Base-by-base conservation (phyloP, 2,329 filamentous ascomycete species). In the Penicillium sp. region DNA sequence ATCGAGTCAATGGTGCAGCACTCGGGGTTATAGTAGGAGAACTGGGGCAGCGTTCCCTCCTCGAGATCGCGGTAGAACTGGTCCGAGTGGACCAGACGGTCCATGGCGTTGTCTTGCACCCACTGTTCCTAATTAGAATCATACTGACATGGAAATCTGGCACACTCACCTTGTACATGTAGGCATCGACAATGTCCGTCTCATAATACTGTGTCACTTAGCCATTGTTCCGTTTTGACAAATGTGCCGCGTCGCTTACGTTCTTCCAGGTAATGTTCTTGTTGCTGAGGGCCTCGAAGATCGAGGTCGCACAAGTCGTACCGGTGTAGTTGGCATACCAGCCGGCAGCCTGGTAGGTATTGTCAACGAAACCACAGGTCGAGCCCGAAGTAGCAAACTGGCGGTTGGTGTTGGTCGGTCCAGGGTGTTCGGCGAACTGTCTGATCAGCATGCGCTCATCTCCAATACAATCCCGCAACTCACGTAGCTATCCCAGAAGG, bases 51-150 rank as follows among this genome's bases (percentile, higher is more conserved):
- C 19, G 71, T 77, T 57, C 82, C 71, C 51, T 69, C 70, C 49
- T 77, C 71, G 7, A 89, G 74, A 61, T 91, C 87, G 45, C 75
- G 70, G 59, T 83, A 76, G 72, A 91, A 89, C 17, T 65, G 46
- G 35, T 56, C 53, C 8, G 62, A 60, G 42, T 64, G 56, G 9
- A 61, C 63, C 3, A 71, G 58, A 10, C 56, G 56, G 46, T 65
- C 59, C 56, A 67, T 64, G 42, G 61, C 63, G 40, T 68, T 65
- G 45, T 69, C 62, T 59, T 70, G 65, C 21, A 68, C 66, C 63
- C 65, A 69, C 59, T 68, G 29, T n/a, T n/a, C n/a, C n/a, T n/a
- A n/a, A n/a, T n/a, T n/a, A n/a, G n/a, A n/a, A n/a, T n/a, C n/a
- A n/a, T n/a, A n/a, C n/a, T n/a, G n/a, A n/a, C n/a, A n/a, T n/a